These are phyloP conservation scores for Przewalskia tangutica DNA, from an alignment of 257 asterid species.

Conservation along the genomic window DNA sequence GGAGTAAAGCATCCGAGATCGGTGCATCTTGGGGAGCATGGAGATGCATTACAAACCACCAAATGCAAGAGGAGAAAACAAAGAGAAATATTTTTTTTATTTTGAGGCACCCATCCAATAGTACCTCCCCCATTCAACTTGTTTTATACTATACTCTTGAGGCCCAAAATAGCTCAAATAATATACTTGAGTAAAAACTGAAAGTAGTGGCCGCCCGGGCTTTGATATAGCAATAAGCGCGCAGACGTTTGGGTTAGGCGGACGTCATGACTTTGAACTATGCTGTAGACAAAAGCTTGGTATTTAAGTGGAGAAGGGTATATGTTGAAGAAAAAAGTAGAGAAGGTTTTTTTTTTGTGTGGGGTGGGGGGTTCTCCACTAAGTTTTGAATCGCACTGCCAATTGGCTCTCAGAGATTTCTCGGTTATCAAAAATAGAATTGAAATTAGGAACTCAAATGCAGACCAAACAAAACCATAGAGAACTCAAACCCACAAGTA, in stretches of 20 bases:
- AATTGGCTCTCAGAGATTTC: background rate
- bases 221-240: background rate
- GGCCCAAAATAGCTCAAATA: background rate
- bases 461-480: constrained; percentile 1
- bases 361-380: background rate
- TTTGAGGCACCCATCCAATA: background rate
- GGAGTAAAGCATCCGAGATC: background rate
- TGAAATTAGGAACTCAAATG: background rate
- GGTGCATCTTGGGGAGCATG: background rate
- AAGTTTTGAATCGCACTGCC: background rate
- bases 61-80: background rate
- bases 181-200: background rate
- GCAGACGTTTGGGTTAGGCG: background rate
- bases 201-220: background rate
- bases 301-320: background rate
- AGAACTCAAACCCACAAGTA: background rate
- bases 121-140: background rate
- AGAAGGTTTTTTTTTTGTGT: too few species aligned
- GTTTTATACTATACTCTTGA: background rate
- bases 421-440: background rate
- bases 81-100: background rate
- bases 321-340: too few species aligned
- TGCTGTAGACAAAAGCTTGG: background rate
- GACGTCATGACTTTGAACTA: background rate
- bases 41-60: background rate